phyloP scores from a whole-genome alignment of 495 filamentous ascomycete species.

The Penicillium cinerascens region DNA sequence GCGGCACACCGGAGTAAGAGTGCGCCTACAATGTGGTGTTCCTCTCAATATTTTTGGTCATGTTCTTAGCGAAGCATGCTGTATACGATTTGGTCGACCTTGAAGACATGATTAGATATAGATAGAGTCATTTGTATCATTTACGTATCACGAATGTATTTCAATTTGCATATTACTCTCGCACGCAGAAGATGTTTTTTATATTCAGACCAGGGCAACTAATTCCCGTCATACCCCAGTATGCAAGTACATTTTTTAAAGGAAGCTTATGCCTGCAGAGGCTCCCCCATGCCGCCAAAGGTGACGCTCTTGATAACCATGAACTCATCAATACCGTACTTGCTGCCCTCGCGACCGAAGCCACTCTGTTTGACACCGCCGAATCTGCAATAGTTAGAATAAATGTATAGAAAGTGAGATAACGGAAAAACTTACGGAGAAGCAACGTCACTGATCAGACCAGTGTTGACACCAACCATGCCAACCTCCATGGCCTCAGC shows the following conservation, averaged over 20 bases:
- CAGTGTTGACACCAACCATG: constrained; percentile 87
- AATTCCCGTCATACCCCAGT: background rate
- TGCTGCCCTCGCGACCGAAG: constrained; percentile 88
- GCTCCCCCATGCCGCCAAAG: constrained; percentile 69
- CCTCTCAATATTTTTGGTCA: background rate
- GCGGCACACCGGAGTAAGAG: constrained; percentile 7
- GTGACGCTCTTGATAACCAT: constrained; percentile 83
- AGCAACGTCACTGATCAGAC: constrained; percentile 76
- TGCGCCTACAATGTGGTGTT: background rate
- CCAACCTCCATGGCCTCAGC: constrained; percentile 84
- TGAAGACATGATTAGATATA: background rate
- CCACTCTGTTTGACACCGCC: constrained; percentile 93
- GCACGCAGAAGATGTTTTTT: background rate
- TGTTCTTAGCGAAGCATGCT: background rate
- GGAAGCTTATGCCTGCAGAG: constrained; percentile 37
- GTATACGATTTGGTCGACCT: background rate
- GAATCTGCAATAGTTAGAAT: constrained; percentile 51
- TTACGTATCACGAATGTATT: background rate
- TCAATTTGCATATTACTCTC: background rate
- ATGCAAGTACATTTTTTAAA: background rate
- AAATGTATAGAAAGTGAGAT: background rate
- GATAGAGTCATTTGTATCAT: background rate
- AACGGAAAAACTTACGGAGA: constrained; percentile 49
- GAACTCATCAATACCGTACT: constrained; percentile 90
- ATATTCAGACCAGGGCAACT: background rate